phyloP scores from a whole-genome alignment of 495 filamentous ascomycete species.

The Jackrogersella multiformis region DNA sequence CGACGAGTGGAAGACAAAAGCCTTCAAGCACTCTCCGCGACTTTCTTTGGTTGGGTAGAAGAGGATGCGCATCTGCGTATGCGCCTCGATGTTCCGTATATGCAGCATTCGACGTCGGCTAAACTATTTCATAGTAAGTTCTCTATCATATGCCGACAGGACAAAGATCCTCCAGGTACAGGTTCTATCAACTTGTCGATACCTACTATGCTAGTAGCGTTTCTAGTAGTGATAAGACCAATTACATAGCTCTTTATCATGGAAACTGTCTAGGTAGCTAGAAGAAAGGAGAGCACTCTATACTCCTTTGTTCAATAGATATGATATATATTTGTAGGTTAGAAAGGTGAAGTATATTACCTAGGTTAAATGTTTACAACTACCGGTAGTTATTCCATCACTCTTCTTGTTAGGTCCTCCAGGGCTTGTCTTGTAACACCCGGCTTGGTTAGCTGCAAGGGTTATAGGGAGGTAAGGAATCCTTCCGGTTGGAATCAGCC shows the following conservation, averaged over 20 bases:
- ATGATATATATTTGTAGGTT: background rate
- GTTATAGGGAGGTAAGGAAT: conserved; percentile 14
- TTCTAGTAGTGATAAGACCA: too few relatives aligned
- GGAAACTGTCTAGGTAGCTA: background rate
- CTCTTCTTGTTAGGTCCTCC: background rate
- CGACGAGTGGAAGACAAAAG: conserved; percentile 4
- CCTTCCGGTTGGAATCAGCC: conserved; percentile 26
- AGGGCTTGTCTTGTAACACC: background rate
- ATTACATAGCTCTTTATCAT: too few relatives aligned
- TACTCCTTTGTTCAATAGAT: background rate
- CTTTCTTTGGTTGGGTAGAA: conserved; percentile 12
- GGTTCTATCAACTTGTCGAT: conserved; percentile 1
- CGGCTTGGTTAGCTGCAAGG: conserved; percentile 18
- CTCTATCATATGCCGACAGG: conserved; percentile 4
- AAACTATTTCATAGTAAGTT: conserved; percentile 26
- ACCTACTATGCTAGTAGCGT: conserved; percentile 3
- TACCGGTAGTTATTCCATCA: too few relatives aligned
- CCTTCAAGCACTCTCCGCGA: background rate
- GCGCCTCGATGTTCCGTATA: background rate
- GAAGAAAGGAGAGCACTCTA: background rate
- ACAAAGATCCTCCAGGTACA: background rate
- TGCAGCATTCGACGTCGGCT: conserved; percentile 29
- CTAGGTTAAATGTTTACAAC: background rate
- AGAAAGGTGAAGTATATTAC: background rate
- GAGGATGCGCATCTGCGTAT: conserved; percentile 10